These are phyloP conservation scores for Pythium brachiatum DNA, from an alignment of 352 stramenopile genomes.

Conservation along the genomic window DNA sequence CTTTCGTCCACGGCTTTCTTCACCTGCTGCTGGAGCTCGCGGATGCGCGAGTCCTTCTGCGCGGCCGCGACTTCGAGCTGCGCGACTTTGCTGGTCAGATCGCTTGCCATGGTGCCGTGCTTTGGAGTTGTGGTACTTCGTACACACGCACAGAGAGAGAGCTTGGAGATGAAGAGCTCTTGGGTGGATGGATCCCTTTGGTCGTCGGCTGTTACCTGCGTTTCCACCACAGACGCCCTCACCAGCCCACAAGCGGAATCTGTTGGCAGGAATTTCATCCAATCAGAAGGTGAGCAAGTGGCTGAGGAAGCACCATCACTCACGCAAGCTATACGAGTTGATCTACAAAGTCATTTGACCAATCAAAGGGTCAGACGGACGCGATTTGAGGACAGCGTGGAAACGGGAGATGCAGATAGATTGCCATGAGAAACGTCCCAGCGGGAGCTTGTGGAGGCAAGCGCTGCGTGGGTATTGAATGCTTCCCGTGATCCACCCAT, in stretches of 20 bases:
- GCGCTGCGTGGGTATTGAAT: too few species aligned
- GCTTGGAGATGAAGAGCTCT: neutral
- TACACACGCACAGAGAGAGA: neutral
- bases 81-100: slow-evolving; percentile 38
- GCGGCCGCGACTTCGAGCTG: slow-evolving; percentile 42
- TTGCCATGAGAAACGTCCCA: too few species aligned
- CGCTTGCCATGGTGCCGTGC: slow-evolving; percentile 14
- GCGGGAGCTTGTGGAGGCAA: too few species aligned
- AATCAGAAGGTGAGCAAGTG: neutral
- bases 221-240: slow-evolving; percentile 4
- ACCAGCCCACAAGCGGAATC: slow-evolving; percentile 18
- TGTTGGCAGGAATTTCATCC: neutral
- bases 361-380: slow-evolving; percentile 2
- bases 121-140: neutral
- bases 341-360: slow-evolving; percentile 7
- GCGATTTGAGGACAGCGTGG: neutral
- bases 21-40: slow-evolving; percentile 59
- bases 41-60: slow-evolving; percentile 47
- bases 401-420: too few species aligned
- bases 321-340: neutral
- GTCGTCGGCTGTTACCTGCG: neutral
- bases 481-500: too few species aligned
- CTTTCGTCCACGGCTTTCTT: slow-evolving; percentile 43
- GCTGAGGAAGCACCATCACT: neutral
- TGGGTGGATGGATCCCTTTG: neutral